Base-by-base conservation (phyloP, 2,329 filamentous ascomycete genomes). In the Lasiodiplodia theobromae region DNA sequence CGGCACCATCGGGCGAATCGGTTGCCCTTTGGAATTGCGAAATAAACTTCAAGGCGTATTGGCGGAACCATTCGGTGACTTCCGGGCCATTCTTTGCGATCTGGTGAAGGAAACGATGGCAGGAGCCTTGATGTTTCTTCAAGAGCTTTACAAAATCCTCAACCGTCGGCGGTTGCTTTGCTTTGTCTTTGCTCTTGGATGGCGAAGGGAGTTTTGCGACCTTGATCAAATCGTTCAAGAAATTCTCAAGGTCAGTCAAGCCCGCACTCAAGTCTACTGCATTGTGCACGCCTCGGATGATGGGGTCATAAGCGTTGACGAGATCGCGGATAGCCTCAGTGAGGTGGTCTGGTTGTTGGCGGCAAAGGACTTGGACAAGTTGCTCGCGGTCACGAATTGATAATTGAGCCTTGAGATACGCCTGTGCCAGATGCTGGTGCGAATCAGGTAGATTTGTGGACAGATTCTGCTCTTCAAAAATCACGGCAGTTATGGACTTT, bases 371-470 rank as follows among this genome's bases (percentile, higher is more conserved):
- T 14, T 85, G 84, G 14, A 88, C 87, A 60, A 95, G 88, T 72
- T 89, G 86, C 68, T 92, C 88, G n/a, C 92, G 87, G 75, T 96
- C 92, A 44, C 89, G 87, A 10, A 92, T 86, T 0, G 89, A 89
- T 28, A 94, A 85, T n/a, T 89, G 84, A 1, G 90, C 87, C 0
- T 89, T 86, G 71, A 92, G 88, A 77, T 92, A 94, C 68, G 92
- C 88, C 54, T 91, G 83, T 44, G 89, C 90, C 70, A 87, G 84
- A 2, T 79, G 79, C 71, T 94, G 91, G 71, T 92, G 88, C 11
- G 80, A 73, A 12, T 89, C 86, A 2, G 84, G 86, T 28, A 93
- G 77, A 0, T 82, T 79, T 0, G 80, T 81, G 51, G 87, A 83
- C 0, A 75, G 72, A 12, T 76, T 73, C 1, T 84, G 78, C 0